Base-by-base conservation (phyloP, 805 yeast genomes). In the Scheffersomyces spartinae region DNA sequence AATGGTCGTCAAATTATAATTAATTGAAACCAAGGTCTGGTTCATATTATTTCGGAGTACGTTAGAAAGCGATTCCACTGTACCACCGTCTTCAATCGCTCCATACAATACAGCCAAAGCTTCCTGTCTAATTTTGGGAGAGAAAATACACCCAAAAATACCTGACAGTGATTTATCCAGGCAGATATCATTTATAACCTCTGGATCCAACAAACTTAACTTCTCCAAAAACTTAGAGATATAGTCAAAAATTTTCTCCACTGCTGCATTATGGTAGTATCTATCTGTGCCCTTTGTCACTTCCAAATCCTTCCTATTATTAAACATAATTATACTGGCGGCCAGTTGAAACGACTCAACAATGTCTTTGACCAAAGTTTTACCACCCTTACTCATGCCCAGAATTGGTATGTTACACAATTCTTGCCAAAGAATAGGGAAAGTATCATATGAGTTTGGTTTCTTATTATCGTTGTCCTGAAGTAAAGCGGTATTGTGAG, bases 81-180 rank as follows among this genome's bases (percentile, higher is more conserved):
- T 66, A 10, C 86, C 95, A 28, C 71, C 74, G 9, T 75, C 81
- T 45, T 84, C 93, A 46, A 71, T 79, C 0, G 81, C 71, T 36
- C 81, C 88, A 39, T 79, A 77, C 3, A 85, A 45, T 12, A 83
- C 61, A 33, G 77, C 77, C 5, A 80, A 64, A 1, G 86, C 78
- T 1, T 76, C 64, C 42, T 82, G 84, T 31, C 74, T 77, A 3
- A 77, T 49, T 10, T 67, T 59, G 0, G 85, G 71, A 1, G 86
- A 71, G 28, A 83, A 70, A 3, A 82, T 53, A 42, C 82, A 73
- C 1, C 84, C 64, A 82, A 93, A 79, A 29, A 80, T 63, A 0
- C 86, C 79, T n/a, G 47, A 43, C 24, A 77, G 55, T 4, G 73
- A 64, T 3, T 50, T 46, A n/a, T 49, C 39, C 1, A 24, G 20